Base-by-base conservation (phyloP, 768 basidiomycete species). In the Serendipita vermifera region DNA sequence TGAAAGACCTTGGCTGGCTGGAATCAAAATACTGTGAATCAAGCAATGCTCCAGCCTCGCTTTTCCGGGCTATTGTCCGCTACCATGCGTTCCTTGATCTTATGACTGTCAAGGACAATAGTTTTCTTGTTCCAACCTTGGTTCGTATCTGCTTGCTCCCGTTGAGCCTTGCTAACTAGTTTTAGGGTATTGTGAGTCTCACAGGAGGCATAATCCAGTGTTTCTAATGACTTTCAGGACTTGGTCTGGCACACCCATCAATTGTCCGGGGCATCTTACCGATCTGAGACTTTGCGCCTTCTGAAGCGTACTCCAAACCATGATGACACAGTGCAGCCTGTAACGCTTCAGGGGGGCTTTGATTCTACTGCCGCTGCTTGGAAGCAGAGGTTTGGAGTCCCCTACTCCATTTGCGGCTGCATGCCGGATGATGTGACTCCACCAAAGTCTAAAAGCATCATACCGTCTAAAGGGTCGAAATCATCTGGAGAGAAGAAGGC, bases 1-100 rank as follows among this genome's bases (percentile, higher is more conserved):
- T 82, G 71, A 62, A 71, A 14, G 67, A 73, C 31, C 61, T 82
- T 3, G 70, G 71, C 0, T 83, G 81, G 81, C 72, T 74, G 5
- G 62, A 67, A 32, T 68, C 73, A 0, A 65, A 64, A 3, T 72
- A 68, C 48, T 79, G 80, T 55, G 64, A 66, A 14, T n/a, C n/a
- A 1, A 24, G 55, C 54, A 66, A 68, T 27, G 59, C 57, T 5
- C 64, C 67, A 32, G 69, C 75, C 32, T 71, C 72, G 58, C 46
- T 66, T 3, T 72, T 73, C 3, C 65, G 82, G 7, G 68, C 73
- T 1, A 65, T 79, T 26, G 72, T 75, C 5, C 69, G 81, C 60
- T 82, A 82, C 62, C 81, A 82, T 59, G 78, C 75, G 77, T 79
- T 64, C 31, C 71, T 61, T 31, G 35, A 38, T 29, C 9, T 59